Conservation (phyloP, 768 basidiomycete genomes). For the Scleroderma citrinum region DNA sequence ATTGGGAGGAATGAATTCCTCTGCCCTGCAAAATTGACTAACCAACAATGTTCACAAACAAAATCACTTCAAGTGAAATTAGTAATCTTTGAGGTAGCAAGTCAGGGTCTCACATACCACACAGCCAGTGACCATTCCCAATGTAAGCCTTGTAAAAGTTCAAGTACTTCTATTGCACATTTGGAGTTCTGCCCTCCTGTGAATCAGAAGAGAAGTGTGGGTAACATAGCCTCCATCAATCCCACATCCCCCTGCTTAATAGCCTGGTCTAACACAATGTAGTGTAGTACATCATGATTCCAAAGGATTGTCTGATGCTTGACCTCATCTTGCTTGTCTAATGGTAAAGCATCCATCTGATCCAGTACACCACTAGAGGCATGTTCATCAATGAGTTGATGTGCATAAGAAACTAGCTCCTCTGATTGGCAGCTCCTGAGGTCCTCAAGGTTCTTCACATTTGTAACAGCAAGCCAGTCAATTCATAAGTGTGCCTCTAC, state of each 20-base stretch:
- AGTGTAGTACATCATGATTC: constrained; percentile 33
- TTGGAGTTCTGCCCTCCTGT: constrained; percentile 15
- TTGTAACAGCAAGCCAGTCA: constrained; percentile 24
- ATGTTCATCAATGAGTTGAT: neutral
- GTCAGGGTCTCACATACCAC: constrained; percentile 4
- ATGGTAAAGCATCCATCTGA: neutral
- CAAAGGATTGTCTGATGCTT: constrained; percentile 27
- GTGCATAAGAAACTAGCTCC: neutral
- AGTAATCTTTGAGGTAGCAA: no score
- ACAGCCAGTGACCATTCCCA: constrained; percentile 22
- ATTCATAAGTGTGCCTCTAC: constrained; percentile 33
- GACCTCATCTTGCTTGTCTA: constrained; percentile 19
- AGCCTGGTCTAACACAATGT: constrained; percentile 30
- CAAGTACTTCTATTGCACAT: constrained; percentile 22
- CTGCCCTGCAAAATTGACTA: no score
- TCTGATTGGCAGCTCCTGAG: constrained; percentile 9
- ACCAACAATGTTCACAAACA: no score
- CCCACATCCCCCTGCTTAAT: constrained; percentile 30
- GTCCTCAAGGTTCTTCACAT: constrained; percentile 19
- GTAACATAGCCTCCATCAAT: constrained; percentile 19
- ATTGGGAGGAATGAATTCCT: constrained; percentile 12
- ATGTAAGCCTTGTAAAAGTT: constrained; percentile 22
- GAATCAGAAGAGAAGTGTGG: constrained; percentile 20
- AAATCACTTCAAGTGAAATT: no score
- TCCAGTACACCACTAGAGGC: neutral